phyloP scores from a whole-genome alignment of 2,329 filamentous ascomycete genomes.

The Fusarium nematophilum region DNA sequence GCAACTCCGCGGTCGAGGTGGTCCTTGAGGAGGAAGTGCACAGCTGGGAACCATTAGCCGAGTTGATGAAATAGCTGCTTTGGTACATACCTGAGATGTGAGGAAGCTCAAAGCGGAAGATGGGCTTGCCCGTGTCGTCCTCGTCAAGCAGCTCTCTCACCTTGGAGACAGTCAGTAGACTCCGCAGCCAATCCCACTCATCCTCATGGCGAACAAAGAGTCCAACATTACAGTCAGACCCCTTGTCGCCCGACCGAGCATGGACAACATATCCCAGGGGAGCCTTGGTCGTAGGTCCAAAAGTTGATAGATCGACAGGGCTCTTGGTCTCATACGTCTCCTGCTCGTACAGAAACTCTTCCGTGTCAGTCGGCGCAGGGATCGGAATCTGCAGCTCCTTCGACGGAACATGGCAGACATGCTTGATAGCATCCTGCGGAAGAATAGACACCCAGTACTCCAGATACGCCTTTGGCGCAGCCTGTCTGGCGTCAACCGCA shows the following conservation, averaged over 20 bases:
- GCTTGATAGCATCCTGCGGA: constrained; percentile 38
- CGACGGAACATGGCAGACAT: constrained; percentile 36
- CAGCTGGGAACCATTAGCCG: constrained; percentile 29
- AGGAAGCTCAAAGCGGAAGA: constrained; percentile 24
- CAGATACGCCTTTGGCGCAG: constrained; percentile 41
- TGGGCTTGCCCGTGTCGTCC: constrained; percentile 24
- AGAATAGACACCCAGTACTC: constrained; percentile 38
- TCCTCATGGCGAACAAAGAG: constrained; percentile 1
- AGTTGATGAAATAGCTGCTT: no score
- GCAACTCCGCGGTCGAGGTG: constrained; percentile 55
- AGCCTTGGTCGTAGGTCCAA: constrained; percentile 37
- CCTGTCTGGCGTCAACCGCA: constrained; percentile 52
- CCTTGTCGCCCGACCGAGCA: constrained; percentile 38
- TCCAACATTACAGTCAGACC: background rate
- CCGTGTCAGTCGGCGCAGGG: constrained; percentile 29
- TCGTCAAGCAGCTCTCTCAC: constrained; percentile 11
- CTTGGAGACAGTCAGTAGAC: background rate
- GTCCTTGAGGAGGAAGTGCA: constrained; percentile 56
- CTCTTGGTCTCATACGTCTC: constrained; percentile 40
- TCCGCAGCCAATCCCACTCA: constrained; percentile 3
- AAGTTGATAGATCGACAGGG: constrained; percentile 27
- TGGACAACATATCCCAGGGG: constrained; percentile 44
- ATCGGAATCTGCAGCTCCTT: constrained; percentile 30
- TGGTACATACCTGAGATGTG: no score
- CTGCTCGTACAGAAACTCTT: constrained; percentile 35